Evolutionary conservation across 2,329 filamentous ascomycete genomes (phyloP).

Genomic region (Pseudogymnoascus sp.): DNA sequence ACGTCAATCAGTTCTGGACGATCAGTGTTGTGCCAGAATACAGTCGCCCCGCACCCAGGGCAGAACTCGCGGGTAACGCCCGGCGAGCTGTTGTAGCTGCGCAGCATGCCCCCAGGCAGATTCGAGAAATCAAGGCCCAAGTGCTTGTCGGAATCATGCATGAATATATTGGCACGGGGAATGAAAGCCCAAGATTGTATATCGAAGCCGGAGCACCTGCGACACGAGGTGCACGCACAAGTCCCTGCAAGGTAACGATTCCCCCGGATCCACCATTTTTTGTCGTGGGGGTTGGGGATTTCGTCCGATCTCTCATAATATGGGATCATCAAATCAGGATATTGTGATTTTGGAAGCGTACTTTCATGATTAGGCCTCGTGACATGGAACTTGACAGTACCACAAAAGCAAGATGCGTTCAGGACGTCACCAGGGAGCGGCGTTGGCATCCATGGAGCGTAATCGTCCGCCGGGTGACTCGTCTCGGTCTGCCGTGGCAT

Average conservation of each 20-base stretch:
- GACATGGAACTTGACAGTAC: constrained; percentile 46
- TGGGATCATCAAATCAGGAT: constrained; percentile 45
- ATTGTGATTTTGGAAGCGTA: constrained; percentile 36
- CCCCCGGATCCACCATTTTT: constrained; percentile 13
- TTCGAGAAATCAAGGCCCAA: not conserved
- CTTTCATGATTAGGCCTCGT: constrained; percentile 44
- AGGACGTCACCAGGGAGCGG: constrained; percentile 21
- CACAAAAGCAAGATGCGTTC: constrained; percentile 45
- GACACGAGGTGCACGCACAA: constrained; percentile 55
- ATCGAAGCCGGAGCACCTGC: constrained; percentile 51
- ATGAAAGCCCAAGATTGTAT: constrained; percentile 60
- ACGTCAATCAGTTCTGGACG: constrained; percentile 53
- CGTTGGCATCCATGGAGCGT: constrained; percentile 11
- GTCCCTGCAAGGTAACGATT: constrained; percentile 45
- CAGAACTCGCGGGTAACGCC: constrained; percentile 55
- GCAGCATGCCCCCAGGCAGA: constrained; percentile 36
- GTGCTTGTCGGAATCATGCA: constrained; percentile 27
- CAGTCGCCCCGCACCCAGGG: constrained; percentile 49
- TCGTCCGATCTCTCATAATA: constrained; percentile 29
- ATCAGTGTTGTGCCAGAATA: constrained; percentile 51
- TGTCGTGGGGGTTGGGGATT: constrained; percentile 33
- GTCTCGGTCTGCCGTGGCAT: constrained; percentile 12
- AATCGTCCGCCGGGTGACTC: constrained; percentile 12
- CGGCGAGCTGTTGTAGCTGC: constrained; percentile 44
- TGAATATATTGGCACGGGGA: constrained; percentile 47